Conservation (phyloP, 2,329 filamentous ascomycete genomes). For the Pestalotiopsis sp. region DNA sequence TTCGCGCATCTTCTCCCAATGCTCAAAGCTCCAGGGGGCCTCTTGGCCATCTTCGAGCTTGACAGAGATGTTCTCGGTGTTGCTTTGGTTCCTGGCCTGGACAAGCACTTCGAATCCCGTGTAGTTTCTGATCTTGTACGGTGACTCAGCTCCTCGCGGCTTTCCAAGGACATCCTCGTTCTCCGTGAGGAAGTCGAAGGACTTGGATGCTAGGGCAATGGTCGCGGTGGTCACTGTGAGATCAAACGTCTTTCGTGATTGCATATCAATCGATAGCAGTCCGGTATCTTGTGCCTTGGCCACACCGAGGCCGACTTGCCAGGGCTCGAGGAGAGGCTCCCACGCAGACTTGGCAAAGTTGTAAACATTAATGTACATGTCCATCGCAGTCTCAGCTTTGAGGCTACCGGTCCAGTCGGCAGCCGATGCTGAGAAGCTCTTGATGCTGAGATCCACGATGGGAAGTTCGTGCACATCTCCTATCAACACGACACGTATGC, state of each 20-base stretch:
- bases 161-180: constrained; percentile 94
- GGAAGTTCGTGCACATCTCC: constrained; percentile 95
- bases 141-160: constrained; percentile 85
- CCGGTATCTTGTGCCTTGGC: constrained; percentile 76
- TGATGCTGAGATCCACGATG: constrained; percentile 90
- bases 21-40: constrained; percentile 93
- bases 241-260: constrained; percentile 88
- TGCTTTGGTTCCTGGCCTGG: constrained; percentile 71
- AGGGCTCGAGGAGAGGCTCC: constrained; percentile 95
- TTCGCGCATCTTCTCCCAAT: constrained; percentile 95
- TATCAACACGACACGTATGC: constrained; percentile 89
- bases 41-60: constrained; percentile 88
- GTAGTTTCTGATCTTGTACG: constrained; percentile 92
- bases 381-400: constrained; percentile 85
- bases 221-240: constrained; percentile 91
- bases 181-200: constrained; percentile 83
- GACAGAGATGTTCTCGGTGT: constrained; percentile 71
- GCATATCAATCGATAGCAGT: constrained; percentile 78
- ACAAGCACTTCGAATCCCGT: constrained; percentile 90
- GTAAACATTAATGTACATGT: constrained; percentile 95
- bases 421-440: constrained; percentile 82
- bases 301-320: constrained; percentile 91
- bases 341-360: constrained; percentile 99
- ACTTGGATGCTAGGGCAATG: constrained; percentile 91
- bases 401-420: constrained; percentile 90